Evolutionary conservation across 371 early-diverging fungal species (phyloP).

Genomic region (Mucor lusitanicus): DNA sequence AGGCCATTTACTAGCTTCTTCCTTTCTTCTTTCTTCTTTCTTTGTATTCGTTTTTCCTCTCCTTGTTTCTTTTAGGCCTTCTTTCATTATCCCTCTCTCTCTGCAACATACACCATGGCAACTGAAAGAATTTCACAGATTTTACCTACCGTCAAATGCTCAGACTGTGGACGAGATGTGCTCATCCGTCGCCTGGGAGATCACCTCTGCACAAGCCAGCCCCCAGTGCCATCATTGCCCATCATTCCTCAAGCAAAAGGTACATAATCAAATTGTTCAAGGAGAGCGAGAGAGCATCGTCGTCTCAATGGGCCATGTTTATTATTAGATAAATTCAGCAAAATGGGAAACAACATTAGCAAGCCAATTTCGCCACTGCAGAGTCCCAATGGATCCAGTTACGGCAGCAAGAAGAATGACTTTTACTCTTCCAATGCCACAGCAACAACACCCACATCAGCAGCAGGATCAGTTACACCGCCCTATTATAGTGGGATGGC

Average conservation of each 20-base stretch:
- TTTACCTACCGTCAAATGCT: conserved; percentile 62
- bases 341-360: neutral
- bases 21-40: neutral
- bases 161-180: conserved; percentile 65
- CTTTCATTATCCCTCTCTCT: conserved; percentile 4
- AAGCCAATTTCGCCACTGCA: conserved; percentile 27
- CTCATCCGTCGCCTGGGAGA: conserved; percentile 59
- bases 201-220: conserved; percentile 61
- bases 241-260: conserved; percentile 36
- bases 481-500: conserved; percentile 32
- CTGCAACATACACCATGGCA: conserved; percentile 17
- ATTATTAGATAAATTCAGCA: conserved; percentile 10
- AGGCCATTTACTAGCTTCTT: neutral
- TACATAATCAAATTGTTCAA: conserved; percentile 6
- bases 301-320: neutral
- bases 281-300: neutral
- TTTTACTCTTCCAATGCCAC: neutral
- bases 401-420: neutral
- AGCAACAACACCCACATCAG: neutral
- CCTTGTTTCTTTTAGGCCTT: neutral
- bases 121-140: conserved; percentile 63
- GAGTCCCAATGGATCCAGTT: conserved; percentile 18
- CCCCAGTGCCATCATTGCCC: conserved; percentile 59
- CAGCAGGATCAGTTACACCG: conserved; percentile 29
- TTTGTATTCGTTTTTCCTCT: conserved; percentile 4